Conservation (phyloP, 1,284 basidiomycete genomes). For the Pulchroboletus neoregius region DNA sequence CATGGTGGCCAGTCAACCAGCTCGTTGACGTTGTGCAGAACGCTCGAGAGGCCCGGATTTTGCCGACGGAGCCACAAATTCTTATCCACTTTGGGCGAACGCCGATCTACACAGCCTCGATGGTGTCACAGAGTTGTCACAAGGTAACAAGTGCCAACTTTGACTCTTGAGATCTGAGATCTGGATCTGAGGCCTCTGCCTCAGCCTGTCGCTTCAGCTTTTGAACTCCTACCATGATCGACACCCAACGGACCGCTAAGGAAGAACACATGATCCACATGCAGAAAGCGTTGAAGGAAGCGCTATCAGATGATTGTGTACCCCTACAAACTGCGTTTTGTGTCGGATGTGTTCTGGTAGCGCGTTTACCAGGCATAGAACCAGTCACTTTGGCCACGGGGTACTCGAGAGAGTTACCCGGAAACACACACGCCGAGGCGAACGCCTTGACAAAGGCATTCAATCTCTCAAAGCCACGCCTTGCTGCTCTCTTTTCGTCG, state of each 20-base stretch:
- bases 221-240: conserved; percentile 14
- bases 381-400: conserved; percentile 71
- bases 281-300: conserved; percentile 66
- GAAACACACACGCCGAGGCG: conserved; percentile 98
- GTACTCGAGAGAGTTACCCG: conserved; percentile 88
- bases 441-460: conserved; percentile 83
- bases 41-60: conserved; percentile 14
- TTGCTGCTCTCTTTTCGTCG: conserved; percentile 43
- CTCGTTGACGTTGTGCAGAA: conserved; percentile 7
- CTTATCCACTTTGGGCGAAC: not conserved
- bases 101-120: too few relatives aligned
- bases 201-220: too few relatives aligned
- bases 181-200: too few relatives aligned
- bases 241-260: conserved; percentile 6
- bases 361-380: conserved; percentile 37
- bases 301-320: conserved; percentile 55
- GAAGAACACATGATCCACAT: conserved; percentile 51
- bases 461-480: conserved; percentile 40
- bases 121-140: too few relatives aligned
- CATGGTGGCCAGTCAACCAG: conserved; percentile 42
- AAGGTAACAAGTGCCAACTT: too few relatives aligned
- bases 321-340: conserved; percentile 86
- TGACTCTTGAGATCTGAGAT: too few relatives aligned
- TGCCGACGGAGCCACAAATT: conserved; percentile 29
- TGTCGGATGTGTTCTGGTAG: conserved; percentile 85